A percentile compares a stretch with the other conserved stretches of the same genome.
Evolutionary conservation across 495 filamentous ascomycete genomes (phyloP).

Genomic region (Lasiosphaeria hispida): DNA sequence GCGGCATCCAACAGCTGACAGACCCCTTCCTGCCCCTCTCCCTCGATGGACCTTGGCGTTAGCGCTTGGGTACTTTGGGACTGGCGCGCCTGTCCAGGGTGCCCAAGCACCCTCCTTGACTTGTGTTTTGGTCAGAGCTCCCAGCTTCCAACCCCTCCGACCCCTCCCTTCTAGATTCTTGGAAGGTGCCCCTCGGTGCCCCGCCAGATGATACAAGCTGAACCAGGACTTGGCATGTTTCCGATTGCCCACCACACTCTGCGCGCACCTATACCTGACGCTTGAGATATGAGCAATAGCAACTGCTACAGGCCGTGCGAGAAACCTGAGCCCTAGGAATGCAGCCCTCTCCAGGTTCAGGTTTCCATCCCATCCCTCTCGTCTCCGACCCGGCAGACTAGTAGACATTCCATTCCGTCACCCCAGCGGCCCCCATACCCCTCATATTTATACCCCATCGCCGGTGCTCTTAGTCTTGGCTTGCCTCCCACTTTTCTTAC

Average conservation of each 20-base stretch:
- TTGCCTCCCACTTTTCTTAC: no score
- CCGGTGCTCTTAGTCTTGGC: no score
- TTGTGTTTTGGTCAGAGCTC: not conserved
- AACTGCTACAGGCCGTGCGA: slow-evolving; percentile 8
- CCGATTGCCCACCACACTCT: slow-evolving; percentile 5
- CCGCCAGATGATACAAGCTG: slow-evolving; percentile 15
- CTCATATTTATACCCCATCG: no score
- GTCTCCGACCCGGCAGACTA: not conserved
- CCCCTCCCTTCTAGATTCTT: not conserved
- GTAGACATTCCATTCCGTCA: not conserved
- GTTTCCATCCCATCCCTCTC: not conserved
- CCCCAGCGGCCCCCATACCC: no score
- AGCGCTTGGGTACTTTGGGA: not conserved
- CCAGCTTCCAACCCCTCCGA: slow-evolving; percentile 7
- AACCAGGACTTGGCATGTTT: slow-evolving; percentile 13
- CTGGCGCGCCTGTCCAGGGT: not conserved
- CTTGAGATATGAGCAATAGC: not conserved
- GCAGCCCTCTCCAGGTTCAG: not conserved
- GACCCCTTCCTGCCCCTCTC: no score
- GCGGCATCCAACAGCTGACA: slow-evolving; percentile 14
- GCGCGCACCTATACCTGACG: not conserved
- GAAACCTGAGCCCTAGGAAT: not conserved
- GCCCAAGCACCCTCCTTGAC: not conserved
- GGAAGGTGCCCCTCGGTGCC: slow-evolving; percentile 9
- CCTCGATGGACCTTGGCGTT: not conserved